Evolutionary conservation across 78 protist genomes (phyloP).

Genomic region (Tieghemostelium lacteum): DNA sequence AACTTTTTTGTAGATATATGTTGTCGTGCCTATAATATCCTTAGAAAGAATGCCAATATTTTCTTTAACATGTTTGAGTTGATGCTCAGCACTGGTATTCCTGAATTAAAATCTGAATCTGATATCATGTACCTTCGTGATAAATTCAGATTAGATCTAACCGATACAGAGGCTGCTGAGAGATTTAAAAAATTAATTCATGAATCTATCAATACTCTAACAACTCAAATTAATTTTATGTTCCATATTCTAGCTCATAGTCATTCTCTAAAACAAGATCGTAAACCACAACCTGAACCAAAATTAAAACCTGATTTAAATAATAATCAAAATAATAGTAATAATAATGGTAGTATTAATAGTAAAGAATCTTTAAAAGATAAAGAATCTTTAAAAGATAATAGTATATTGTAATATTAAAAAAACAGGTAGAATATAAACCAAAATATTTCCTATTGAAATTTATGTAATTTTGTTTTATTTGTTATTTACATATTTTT

Average conservation of each 20-base stretch:
- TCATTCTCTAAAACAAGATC: not conserved
- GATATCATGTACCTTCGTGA: conserved; percentile 88
- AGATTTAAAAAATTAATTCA: conserved; percentile 63
- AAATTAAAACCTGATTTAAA: too few species aligned
- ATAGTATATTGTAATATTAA: too few species aligned
- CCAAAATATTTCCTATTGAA: too few species aligned
- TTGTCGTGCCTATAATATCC: conserved; percentile 87
- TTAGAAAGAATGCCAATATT: conserved; percentile 88
- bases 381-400: too few species aligned
- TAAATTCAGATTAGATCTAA: conserved; percentile 75
- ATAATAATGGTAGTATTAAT: too few species aligned
- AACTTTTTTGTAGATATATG: conserved; percentile 77
- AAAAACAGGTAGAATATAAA: too few species aligned
- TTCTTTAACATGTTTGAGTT: conserved; percentile 91
- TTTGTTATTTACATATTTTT: conserved; percentile 26
- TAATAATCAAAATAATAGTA: too few species aligned
- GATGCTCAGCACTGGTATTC: conserved; percentile 93
- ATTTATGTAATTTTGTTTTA: too few species aligned
- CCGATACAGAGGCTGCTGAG: conserved; percentile 81
- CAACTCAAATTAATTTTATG: conserved; percentile 73
- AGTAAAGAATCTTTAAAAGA: too few species aligned
- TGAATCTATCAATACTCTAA: conserved; percentile 53
- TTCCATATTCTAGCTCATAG: conserved; percentile 60
- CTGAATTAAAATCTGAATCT: conserved; percentile 87
- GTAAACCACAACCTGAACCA: too few species aligned